Percentiles rank a stretch among this genome's conserved stretches.
Evolutionary conservation across 2,329 filamentous ascomycete genomes (phyloP).

Genomic region (Aspergillus proliferans): DNA sequence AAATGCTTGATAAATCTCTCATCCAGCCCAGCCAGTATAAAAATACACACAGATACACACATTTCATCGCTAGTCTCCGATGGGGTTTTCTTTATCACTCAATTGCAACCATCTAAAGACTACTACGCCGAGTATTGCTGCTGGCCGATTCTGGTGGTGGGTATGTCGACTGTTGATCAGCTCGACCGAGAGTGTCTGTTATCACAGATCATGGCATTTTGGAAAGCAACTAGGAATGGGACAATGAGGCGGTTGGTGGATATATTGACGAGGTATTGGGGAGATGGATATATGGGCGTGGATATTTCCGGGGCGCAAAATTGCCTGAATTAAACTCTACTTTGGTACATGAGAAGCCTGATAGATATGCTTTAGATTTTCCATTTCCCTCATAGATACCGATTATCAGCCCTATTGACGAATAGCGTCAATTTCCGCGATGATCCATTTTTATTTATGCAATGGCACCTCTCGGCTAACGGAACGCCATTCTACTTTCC

Average conservation of each 20-base stretch:
- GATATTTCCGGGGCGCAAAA: too few relatives aligned
- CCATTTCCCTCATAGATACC: too few relatives aligned
- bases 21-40: not conserved
- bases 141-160: conserved; percentile 19
- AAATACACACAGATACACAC: not conserved
- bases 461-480: too few relatives aligned
- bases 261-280: conserved; percentile 6
- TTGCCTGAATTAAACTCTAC: too few relatives aligned
- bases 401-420: not conserved
- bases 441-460: too few relatives aligned
- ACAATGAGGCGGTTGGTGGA: conserved; percentile 17
- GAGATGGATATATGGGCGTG: not conserved
- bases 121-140: conserved; percentile 24
- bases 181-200: conserved; percentile 10
- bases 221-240: conserved; percentile 15
- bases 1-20: conserved; percentile 1
- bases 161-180: conserved; percentile 5
- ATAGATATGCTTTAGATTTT: too few relatives aligned
- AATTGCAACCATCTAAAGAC: conserved; percentile 12
- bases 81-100: conserved; percentile 8
- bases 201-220: conserved; percentile 13
- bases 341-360: too few relatives aligned
- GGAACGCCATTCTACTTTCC: too few relatives aligned
- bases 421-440: not conserved
- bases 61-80: conserved; percentile 7